Evolutionary conservation across 441 rosid genomes (phyloP).

Genomic region (Dalechampia spathulata): DNA sequence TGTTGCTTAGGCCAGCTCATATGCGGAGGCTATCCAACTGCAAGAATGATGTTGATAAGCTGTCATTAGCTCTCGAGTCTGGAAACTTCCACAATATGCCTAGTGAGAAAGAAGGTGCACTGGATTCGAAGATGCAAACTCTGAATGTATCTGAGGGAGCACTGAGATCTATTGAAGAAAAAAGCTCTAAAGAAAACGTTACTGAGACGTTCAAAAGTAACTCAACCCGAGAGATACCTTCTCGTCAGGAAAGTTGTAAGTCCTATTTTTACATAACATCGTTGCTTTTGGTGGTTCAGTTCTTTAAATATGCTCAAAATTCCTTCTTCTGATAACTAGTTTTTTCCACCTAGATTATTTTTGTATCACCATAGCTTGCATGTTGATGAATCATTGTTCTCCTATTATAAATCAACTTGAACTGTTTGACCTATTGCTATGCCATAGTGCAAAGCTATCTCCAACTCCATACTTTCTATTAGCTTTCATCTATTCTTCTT

Average conservation of each 20-base stretch:
- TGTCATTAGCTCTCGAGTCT: constrained; percentile 34
- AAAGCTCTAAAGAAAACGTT: constrained; percentile 27
- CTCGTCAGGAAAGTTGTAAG: constrained; percentile 49
- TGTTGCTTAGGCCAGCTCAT: constrained; percentile 87
- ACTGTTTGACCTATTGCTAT: too few relatives aligned
- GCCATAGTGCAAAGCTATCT: too few relatives aligned
- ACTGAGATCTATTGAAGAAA: constrained; percentile 32
- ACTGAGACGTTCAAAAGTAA: constrained; percentile 37
- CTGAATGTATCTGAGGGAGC: constrained; percentile 27
- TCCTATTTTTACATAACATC: constrained; percentile 5
- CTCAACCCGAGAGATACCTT: constrained; percentile 31
- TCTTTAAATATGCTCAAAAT: too few relatives aligned
- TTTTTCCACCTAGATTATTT: too few relatives aligned
- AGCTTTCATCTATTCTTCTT: too few relatives aligned
- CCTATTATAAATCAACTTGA: too few relatives aligned
- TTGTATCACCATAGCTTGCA: too few relatives aligned
- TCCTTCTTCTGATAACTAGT: too few relatives aligned
- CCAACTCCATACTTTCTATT: too few relatives aligned
- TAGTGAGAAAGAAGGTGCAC: constrained; percentile 25
- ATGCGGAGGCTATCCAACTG: constrained; percentile 45
- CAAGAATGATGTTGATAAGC: constrained; percentile 53
- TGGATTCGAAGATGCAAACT: constrained; percentile 25
- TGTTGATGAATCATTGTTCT: too few relatives aligned
- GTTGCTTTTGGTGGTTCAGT: not conserved
- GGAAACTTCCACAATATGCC: constrained; percentile 21